phyloP scores from a whole-genome alignment of 129 eudicot genomes.

The Sambucus nigra region DNA sequence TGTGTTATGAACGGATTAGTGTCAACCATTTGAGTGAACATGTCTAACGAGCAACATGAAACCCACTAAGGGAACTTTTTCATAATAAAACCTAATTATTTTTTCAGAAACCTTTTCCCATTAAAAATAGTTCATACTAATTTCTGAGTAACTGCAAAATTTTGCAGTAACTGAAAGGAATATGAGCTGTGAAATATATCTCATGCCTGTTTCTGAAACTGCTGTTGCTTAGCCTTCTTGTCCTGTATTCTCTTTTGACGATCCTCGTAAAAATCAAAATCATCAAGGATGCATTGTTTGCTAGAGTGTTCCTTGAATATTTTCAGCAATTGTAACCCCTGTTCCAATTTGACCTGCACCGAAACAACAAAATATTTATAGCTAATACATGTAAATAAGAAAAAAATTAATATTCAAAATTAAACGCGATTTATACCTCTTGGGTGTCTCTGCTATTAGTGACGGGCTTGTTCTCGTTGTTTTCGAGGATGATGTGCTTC shows the following conservation, averaged over 20 bases:
- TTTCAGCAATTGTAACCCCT: conserved; percentile 59
- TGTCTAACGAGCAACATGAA: not conserved
- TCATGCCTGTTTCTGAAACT: conserved; percentile 52
- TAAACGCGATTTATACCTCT: conserved; percentile 38
- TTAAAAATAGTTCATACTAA: no score
- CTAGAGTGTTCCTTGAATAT: conserved; percentile 58
- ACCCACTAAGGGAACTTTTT: not conserved
- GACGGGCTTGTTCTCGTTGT: conserved; percentile 80
- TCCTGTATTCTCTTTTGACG: conserved; percentile 65
- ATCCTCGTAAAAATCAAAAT: conserved; percentile 76
- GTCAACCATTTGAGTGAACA: not conserved
- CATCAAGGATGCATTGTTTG: conserved; percentile 69
- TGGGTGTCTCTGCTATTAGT: conserved; percentile 89
- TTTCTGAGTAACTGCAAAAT: no score
- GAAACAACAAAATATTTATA: not conserved
- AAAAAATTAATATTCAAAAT: not conserved
- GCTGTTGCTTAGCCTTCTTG: conserved; percentile 66
- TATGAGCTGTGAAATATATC: not conserved
- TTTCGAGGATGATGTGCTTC: conserved; percentile 77
- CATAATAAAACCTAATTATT: not conserved
- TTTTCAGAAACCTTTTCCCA: conserved; percentile 1
- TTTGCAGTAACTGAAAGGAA: not conserved
- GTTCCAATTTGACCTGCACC: conserved; percentile 63
- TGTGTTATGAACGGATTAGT: no score
- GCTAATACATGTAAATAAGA: no score